Base-by-base conservation (phyloP, 192 early-diverging fungal species). In the Radiomyces spectabilis region DNA sequence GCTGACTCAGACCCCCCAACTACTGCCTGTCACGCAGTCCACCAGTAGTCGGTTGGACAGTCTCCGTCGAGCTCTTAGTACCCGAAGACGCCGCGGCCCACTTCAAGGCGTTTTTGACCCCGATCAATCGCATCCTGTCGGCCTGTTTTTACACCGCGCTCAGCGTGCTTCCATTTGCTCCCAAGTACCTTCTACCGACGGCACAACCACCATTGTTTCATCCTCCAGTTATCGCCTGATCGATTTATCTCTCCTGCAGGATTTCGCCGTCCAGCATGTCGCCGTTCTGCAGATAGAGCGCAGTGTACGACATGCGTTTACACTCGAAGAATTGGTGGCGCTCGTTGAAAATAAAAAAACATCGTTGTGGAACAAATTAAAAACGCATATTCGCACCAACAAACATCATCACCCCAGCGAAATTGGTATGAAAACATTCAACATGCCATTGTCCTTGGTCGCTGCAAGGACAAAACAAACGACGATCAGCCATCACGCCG, bases 191-290 rank as follows among this genome's bases (percentile, higher is more conserved):
- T 1, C 46, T 12, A 10, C 46, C 46, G 7, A 12, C 21, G 25
- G 15, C 13, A 13, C 24, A 42, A 19, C 41, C 5, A 42, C n/a
- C 41, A 6, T 5, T n/a, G 7, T 42, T 13, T 4, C 6, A 42
- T 42, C 5, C 41, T 13, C 41, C 5, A 42, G 41, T 59, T 53
- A 51, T 42, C 79, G 67, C 50, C 51, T 85, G n/a, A 65, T 67
- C 13, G 86, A 88, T 48, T 54, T 86, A 15, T 76, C 79, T 26
- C 85, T 83, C 12, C 65, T 92, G n/a, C 85, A 87, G 49, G 72
- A 79, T 27, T 83, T 92, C 64, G 83, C 82, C 30, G 81, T 88
- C 26, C 83, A 86, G 46, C 88, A 92, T 39, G 63, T 87, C 19
- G 93, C 91, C 5, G 85, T 88, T 4, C 66, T 84, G 37, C 71